Base-by-base conservation (phyloP, 768 basidiomycete genomes). In the Tulasnella sp. region DNA sequence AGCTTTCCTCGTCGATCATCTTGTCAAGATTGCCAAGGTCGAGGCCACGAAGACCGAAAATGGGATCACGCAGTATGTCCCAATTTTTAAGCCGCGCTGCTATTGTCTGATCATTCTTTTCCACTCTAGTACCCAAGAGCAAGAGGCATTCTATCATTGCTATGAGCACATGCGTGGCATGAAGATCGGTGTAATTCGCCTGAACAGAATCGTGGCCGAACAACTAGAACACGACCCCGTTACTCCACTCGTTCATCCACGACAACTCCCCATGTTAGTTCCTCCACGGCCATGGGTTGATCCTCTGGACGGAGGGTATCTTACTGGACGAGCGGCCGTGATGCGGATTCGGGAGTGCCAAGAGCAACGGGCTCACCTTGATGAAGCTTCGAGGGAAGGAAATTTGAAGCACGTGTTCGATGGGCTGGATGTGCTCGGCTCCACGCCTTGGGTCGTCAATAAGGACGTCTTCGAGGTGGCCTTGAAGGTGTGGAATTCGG, bases 81-180 rank as follows among this genome's bases (percentile, higher is more conserved):
- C 29, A 11, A 29, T n/a, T 54, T 9, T n/a, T 3, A 0, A 11
- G 22, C 67, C 29, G n/a, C 14, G n/a, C 8, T 29, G n/a, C 11
- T 29, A 67, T 54, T 15, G 29, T 25, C 36, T 67, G 38, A 49
- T 72, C 25, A 39, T 38, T 29, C 15, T 54, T 80, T 36, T 80
- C 72, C 3, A 69, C 42, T 14, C n/a, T 77, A 93, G 91, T 49
- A 84, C 87, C 38, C 95, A 97, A 82, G 84, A 85, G 25, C 96
- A 98, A 79, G 93, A 93, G 0, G 97, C 96, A 1, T 96, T 99
- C 84, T 90, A 89, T 74, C 96, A 97, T 80, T 87, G 89, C 1
- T 97, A 97, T 81, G 96, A 98, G 82, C 97, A 96, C 81, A 82
- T 91, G n/a, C 89, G 93, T n/a, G 96, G 97, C 0, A 90, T 90